Evolutionary conservation across 768 basidiomycete species (phyloP).

Genomic region (Russula sp.): DNA sequence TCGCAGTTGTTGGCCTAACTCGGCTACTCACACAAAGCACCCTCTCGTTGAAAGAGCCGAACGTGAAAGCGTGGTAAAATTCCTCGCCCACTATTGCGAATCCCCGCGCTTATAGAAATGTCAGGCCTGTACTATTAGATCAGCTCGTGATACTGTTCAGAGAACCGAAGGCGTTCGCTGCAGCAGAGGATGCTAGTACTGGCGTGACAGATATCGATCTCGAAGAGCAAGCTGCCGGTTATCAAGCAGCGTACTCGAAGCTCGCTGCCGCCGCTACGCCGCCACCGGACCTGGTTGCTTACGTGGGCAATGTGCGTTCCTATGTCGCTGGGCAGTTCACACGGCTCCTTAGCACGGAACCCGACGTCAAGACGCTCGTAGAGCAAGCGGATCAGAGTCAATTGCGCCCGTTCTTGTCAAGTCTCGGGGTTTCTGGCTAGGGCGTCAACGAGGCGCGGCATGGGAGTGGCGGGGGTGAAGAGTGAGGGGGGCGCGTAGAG

Average conservation of each 20-base stretch:
- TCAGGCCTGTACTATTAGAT: constrained; percentile 64
- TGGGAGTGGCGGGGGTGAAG: not conserved
- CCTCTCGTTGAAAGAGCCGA: constrained; percentile 61
- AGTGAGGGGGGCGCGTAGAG: not conserved
- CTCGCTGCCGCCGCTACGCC: constrained; percentile 72
- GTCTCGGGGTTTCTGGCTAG: constrained; percentile 32
- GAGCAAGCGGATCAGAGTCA: constrained; percentile 23
- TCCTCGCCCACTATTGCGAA: not conserved
- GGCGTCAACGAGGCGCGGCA: not conserved
- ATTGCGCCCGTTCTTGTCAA: constrained; percentile 31
- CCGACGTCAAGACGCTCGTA: constrained; percentile 27
- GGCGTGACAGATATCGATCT: constrained; percentile 76
- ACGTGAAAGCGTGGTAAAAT: constrained; percentile 58
- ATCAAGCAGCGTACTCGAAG: constrained; percentile 91
- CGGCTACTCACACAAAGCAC: constrained; percentile 70
- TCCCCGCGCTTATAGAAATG: not conserved
- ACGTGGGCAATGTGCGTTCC: constrained; percentile 50
- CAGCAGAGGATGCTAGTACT: constrained; percentile 45
- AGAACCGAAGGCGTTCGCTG: constrained; percentile 63
- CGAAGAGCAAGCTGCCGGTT: constrained; percentile 86
- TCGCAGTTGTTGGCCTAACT: constrained; percentile 74
- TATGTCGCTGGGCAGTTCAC: constrained; percentile 44
- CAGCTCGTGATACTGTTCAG: constrained; percentile 71
- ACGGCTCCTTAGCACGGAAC: constrained; percentile 17
- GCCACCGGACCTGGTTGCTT: constrained; percentile 54